These are phyloP conservation scores for Leucogyrophana mollusca DNA, from an alignment of 768 basidiomycete species.

Conservation along the genomic window DNA sequence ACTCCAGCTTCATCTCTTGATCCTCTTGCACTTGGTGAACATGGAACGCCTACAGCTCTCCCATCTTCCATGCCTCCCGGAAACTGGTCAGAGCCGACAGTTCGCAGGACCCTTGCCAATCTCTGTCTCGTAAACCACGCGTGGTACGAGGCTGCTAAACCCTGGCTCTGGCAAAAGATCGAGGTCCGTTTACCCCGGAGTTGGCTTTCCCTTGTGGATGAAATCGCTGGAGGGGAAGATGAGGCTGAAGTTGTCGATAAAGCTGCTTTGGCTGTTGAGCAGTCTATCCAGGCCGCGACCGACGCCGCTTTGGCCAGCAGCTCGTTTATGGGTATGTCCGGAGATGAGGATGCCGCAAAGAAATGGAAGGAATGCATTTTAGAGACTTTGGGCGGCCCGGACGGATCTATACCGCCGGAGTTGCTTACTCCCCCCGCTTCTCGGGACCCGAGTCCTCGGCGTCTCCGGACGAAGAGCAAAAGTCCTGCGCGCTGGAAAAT, in stretches of 20 bases:
- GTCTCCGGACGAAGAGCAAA: constrained; percentile 72
- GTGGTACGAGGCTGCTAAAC: constrained; percentile 83
- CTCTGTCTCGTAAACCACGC: constrained; percentile 77
- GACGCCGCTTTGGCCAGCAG: constrained; percentile 54
- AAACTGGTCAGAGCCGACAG: constrained; percentile 65
- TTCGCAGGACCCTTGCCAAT: constrained; percentile 62
- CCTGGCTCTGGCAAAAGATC: constrained; percentile 83
- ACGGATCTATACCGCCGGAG: constrained; percentile 70
- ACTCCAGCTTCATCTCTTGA: constrained; percentile 62
- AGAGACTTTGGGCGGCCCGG: constrained; percentile 58
- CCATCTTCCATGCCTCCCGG: constrained; percentile 75
- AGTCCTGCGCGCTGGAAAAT: constrained; percentile 85
- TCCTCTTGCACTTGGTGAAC: constrained; percentile 51
- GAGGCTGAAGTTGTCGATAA: constrained; percentile 48
- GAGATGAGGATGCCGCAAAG: constrained; percentile 41
- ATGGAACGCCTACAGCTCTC: constrained; percentile 52
- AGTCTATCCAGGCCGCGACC: constrained; percentile 67
- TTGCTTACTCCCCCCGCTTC: constrained; percentile 77
- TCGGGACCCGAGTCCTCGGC: constrained; percentile 79
- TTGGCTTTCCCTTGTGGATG: constrained; percentile 81
- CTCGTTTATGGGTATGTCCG: constrained; percentile 31
- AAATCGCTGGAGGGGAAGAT: constrained; percentile 72
- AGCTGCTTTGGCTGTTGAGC: constrained; percentile 60
- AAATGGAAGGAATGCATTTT: constrained; percentile 62
- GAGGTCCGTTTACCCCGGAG: constrained; percentile 83